phyloP scores from a whole-genome alignment of 106 monocot species.

The Dendrobium huoshanense region DNA sequence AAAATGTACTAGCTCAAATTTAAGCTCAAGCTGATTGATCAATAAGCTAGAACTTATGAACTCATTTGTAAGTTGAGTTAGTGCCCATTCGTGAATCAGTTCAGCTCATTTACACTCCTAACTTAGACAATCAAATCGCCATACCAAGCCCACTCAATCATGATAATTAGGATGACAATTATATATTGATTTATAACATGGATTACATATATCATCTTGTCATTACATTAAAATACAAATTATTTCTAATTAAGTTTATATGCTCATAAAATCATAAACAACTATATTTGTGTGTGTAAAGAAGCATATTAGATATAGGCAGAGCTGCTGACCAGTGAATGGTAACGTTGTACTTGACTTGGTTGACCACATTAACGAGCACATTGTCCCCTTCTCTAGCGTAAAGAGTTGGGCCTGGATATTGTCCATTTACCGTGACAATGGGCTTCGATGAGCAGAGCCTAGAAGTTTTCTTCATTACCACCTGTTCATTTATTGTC shows the following conservation, averaged over 20 bases:
- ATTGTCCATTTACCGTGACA: constrained; percentile 54
- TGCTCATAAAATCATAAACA: no score
- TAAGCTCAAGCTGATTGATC: no score
- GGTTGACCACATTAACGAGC: constrained; percentile 58
- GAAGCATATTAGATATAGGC: not conserved
- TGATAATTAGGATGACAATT: no score
- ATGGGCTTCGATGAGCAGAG: constrained; percentile 54
- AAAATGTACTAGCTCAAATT: no score
- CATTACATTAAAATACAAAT: not conserved
- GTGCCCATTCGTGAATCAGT: no score
- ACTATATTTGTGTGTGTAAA: not conserved
- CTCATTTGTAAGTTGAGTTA: no score
- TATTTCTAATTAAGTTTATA: not conserved
- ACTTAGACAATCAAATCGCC: no score
- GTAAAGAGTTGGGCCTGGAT: constrained; percentile 57
- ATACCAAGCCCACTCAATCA: no score
- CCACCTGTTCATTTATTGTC: constrained; percentile 31
- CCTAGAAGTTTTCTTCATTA: constrained; percentile 29
- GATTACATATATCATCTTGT: not conserved
- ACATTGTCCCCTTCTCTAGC: constrained; percentile 70
- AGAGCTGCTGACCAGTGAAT: constrained; percentile 45
- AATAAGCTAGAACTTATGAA: no score
- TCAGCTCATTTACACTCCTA: no score
- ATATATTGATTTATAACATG: no score
- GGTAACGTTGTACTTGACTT: constrained; percentile 58